phyloP scores from a whole-genome alignment of 768 basidiomycete genomes.

The Mycena belliarum region DNA sequence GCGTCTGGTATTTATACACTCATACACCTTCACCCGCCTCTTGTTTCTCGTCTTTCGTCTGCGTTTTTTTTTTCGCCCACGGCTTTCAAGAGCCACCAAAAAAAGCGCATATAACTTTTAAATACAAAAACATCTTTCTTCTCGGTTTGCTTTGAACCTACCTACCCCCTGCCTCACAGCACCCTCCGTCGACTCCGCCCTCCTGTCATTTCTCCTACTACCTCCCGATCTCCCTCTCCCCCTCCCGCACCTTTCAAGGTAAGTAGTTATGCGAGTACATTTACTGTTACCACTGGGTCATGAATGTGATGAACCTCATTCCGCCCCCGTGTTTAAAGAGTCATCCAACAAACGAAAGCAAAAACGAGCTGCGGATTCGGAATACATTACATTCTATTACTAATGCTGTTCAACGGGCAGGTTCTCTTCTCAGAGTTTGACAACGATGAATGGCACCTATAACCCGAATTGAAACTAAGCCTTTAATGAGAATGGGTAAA shows the following conservation, averaged over 20 bases:
- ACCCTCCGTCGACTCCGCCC: conserved; percentile 24
- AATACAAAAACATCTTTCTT: conserved; percentile 47
- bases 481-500: not conserved
- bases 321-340: too few species aligned
- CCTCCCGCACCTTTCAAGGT: conserved; percentile 33
- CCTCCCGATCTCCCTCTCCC: conserved; percentile 11
- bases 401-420: not conserved
- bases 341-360: conserved; percentile 2
- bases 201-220: conserved; percentile 23
- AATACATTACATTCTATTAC: conserved; percentile 17
- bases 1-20: conserved; percentile 40
- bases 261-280: conserved; percentile 45
- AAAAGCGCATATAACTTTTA: conserved; percentile 27
- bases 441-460: conserved; percentile 83
- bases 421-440: conserved; percentile 49
- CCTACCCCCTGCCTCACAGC: conserved; percentile 25
- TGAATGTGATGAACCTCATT: conserved; percentile 22
- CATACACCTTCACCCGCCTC: conserved; percentile 30
- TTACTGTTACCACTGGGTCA: conserved; percentile 22
- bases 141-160: conserved; percentile 21
- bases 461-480: not conserved
- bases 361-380: not conserved
- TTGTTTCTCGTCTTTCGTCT: conserved; percentile 38
- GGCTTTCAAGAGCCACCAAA: conserved; percentile 31
- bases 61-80: conserved; percentile 33